These are phyloP conservation scores for Hysterium pulicare DNA, from an alignment of 2,329 filamentous ascomycete genomes.

Conservation along the genomic window DNA sequence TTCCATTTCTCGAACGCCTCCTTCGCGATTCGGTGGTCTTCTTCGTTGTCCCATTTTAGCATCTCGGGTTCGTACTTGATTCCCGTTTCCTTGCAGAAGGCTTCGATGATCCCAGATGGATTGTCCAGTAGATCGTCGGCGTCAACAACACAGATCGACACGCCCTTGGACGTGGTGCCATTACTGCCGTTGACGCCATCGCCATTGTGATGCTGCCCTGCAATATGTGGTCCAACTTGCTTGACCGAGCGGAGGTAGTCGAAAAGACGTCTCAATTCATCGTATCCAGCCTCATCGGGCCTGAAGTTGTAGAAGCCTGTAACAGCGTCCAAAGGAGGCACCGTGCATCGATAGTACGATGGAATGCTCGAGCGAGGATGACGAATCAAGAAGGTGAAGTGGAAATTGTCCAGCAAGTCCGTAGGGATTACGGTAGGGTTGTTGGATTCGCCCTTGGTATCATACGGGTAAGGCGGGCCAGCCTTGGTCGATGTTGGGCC, in stretches of 20 bases:
- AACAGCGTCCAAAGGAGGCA: conserved; percentile 76
- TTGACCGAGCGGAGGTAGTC: conserved; percentile 72
- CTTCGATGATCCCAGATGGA: conserved; percentile 69
- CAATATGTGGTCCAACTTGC: conserved; percentile 66
- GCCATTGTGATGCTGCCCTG: conserved; percentile 37
- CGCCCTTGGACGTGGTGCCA: conserved; percentile 36
- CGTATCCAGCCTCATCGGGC: conserved; percentile 84
- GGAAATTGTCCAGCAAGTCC: conserved; percentile 72
- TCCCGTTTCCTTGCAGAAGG: conserved; percentile 78
- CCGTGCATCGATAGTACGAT: conserved; percentile 90
- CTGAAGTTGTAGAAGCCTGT: conserved; percentile 88
- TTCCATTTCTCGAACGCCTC: conserved; percentile 93
- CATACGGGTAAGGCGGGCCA: conserved; percentile 55
- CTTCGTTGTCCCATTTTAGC: conserved; percentile 78
- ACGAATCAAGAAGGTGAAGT: conserved; percentile 95
- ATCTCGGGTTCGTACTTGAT: conserved; percentile 73
- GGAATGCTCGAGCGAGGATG: conserved; percentile 90
- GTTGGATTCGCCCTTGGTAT: conserved; percentile 57
- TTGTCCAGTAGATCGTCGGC: conserved; percentile 91
- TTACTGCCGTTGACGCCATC: conserved; percentile 29
- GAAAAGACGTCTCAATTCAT: conserved; percentile 80
- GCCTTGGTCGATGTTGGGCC: conserved; percentile 22
- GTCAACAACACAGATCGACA: conserved; percentile 81
- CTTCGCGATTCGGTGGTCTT: conserved; percentile 65
- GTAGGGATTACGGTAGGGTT: conserved; percentile 86